Conservation (phyloP, 306 rosid species). For the Lathyrus aphaca region DNA sequence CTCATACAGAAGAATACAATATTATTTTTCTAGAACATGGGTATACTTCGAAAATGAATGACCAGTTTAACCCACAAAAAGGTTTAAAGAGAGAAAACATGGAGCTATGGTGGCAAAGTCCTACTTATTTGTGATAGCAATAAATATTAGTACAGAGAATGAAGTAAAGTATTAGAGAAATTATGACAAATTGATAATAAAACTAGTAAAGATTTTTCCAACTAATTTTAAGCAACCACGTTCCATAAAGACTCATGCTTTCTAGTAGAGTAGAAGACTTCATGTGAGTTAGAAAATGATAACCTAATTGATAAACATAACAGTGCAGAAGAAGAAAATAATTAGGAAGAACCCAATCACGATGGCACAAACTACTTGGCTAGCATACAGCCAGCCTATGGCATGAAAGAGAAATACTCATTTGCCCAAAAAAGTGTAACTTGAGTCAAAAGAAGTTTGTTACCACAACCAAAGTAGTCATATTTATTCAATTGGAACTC, state of each 20-base stretch:
- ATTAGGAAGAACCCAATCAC: constrained; percentile 2
- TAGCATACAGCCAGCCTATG: not conserved
- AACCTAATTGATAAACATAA: constrained; percentile 14
- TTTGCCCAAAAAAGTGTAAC: constrained; percentile 15
- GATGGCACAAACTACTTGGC: constrained; percentile 26
- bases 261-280: constrained; percentile 1
- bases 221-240: constrained; percentile 12
- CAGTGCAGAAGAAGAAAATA: constrained; percentile 18
- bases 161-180: constrained; percentile 7
- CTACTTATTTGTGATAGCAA: not conserved
- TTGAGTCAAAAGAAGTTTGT: constrained; percentile 38
- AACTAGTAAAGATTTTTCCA: constrained; percentile 3
- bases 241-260: not conserved
- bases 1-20: not conserved
- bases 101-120: constrained; percentile 16
- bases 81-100: constrained; percentile 10
- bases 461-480: constrained; percentile 86
- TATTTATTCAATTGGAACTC: constrained; percentile 74
- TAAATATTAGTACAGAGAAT: not conserved
- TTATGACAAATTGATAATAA: constrained; percentile 4
- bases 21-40: constrained; percentile 23
- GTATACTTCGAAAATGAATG: constrained; percentile 3
- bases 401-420: constrained; percentile 18
- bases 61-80: not conserved
- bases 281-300: constrained; percentile 13